Evolutionary conservation across 1,284 basidiomycete species (phyloP).

Genomic region (Hymenochaete sp.): DNA sequence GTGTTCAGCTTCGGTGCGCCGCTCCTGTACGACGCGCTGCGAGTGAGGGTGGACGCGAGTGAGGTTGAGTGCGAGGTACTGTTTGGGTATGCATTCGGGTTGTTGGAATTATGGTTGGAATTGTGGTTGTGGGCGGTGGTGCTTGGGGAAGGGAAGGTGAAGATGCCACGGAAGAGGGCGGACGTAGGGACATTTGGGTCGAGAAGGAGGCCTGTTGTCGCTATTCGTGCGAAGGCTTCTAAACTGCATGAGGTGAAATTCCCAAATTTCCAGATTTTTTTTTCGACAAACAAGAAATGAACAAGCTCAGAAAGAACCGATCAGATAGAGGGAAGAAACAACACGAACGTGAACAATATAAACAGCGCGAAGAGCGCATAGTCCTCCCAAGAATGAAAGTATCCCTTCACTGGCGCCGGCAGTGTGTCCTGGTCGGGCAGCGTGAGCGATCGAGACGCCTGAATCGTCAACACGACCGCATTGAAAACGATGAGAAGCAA

Average conservation of each 20-base stretch:
- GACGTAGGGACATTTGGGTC: conserved; percentile 72
- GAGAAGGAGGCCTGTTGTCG: conserved; percentile 85
- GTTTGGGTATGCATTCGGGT: no score
- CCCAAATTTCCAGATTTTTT: neutral
- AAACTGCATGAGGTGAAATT: conserved; percentile 39
- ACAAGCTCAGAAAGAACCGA: conserved; percentile 3
- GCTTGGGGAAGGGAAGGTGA: conserved; percentile 25
- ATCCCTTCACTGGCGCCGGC: conserved; percentile 48
- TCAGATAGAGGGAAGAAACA: neutral
- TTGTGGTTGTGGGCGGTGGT: neutral
- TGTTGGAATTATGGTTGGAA: no score
- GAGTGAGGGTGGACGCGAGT: conserved; percentile 29
- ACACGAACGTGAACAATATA: conserved; percentile 75
- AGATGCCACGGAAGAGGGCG: conserved; percentile 42
- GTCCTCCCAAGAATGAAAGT: conserved; percentile 87
- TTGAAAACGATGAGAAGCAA: conserved; percentile 81
- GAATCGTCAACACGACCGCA: conserved; percentile 76
- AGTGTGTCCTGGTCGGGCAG: conserved; percentile 37
- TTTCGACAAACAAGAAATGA: neutral
- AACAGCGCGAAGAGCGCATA: conserved; percentile 79
- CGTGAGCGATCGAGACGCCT: conserved; percentile 54
- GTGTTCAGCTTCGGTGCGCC: conserved; percentile 22
- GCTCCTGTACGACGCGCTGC: conserved; percentile 31
- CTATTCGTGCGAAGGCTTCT: conserved; percentile 83
- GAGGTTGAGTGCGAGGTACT: conserved; percentile 19